Evolutionary conservation across 1,284 basidiomycete species (phyloP).

Genomic region (Gymnopus androsaceus): DNA sequence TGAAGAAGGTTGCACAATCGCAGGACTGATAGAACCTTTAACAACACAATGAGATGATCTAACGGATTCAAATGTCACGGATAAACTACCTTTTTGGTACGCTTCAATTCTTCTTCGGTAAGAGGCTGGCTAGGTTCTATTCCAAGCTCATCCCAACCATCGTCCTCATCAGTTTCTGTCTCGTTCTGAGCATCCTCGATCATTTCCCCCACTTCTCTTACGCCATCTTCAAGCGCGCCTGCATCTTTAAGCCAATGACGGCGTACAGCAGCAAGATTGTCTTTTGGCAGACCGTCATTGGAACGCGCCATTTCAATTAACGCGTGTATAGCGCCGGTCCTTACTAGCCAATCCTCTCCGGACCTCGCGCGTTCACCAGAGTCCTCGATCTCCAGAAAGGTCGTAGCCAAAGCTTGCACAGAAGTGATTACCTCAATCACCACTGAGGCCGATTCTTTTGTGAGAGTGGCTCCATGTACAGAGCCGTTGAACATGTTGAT

Average conservation of each 20-base stretch:
- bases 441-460: slow-evolving; percentile 46
- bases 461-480: slow-evolving; percentile 54
- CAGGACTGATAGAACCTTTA: slow-evolving; percentile 57
- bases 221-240: slow-evolving; percentile 61
- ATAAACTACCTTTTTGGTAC: slow-evolving; percentile 50
- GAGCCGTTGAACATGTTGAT: slow-evolving; percentile 49
- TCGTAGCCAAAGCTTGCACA: slow-evolving; percentile 41
- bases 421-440: slow-evolving; percentile 50
- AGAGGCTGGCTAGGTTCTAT: slow-evolving; percentile 42
- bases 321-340: slow-evolving; percentile 66
- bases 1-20: slow-evolving; percentile 65
- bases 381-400: slow-evolving; percentile 38
- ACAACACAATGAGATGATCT: slow-evolving; percentile 13
- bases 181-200: slow-evolving; percentile 38
- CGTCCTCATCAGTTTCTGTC: slow-evolving; percentile 41
- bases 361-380: slow-evolving; percentile 21
- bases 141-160: slow-evolving; percentile 71
- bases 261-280: slow-evolving; percentile 62
- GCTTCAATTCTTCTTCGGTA: slow-evolving; percentile 44
- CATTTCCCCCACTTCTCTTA: slow-evolving; percentile 60
- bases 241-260: slow-evolving; percentile 58
- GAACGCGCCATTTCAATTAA: slow-evolving; percentile 56
- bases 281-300: slow-evolving; percentile 48
- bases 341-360: slow-evolving; percentile 58
- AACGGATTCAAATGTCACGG: neutral